These are phyloP conservation scores for Venturia asperata DNA, from an alignment of 2,329 filamentous ascomycete species.

Conservation along the genomic window DNA sequence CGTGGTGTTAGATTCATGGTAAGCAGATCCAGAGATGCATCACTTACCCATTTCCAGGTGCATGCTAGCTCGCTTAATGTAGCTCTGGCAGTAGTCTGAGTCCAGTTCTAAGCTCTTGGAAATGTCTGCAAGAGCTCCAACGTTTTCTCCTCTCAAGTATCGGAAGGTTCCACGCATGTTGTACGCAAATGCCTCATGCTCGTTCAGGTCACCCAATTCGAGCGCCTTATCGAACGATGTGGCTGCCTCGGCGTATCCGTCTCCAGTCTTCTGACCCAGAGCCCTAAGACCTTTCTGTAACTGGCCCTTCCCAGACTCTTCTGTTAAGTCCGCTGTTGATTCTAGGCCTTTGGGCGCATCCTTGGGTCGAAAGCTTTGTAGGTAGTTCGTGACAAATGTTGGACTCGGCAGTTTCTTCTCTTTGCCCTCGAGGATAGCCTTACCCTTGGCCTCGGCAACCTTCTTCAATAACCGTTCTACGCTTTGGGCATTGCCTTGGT, in stretches of 20 bases:
- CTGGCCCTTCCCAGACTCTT: slow-evolving; percentile 76
- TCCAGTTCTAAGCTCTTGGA: slow-evolving; percentile 91
- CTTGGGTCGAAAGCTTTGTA: slow-evolving; percentile 92
- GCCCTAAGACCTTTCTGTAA: slow-evolving; percentile 75
- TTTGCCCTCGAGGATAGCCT: slow-evolving; percentile 75
- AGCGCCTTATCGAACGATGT: slow-evolving; percentile 81
- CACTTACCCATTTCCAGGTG: slow-evolving; percentile 77
- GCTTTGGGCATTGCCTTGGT: slow-evolving; percentile 76
- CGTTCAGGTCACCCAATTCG: slow-evolving; percentile 69
- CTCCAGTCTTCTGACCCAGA: slow-evolving; percentile 77
- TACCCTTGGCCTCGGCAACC: slow-evolving; percentile 90
- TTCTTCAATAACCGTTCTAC: slow-evolving; percentile 94
- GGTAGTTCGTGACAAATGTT: slow-evolving; percentile 96
- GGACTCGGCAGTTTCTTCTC: slow-evolving; percentile 85
- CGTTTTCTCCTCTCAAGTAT: slow-evolving; percentile 83
- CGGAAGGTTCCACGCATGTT: slow-evolving; percentile 96
- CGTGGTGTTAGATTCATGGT: slow-evolving; percentile 28
- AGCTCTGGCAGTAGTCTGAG: slow-evolving; percentile 83
- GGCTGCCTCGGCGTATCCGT: slow-evolving; percentile 85
- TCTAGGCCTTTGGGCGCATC: slow-evolving; percentile 74
- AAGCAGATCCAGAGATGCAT: slow-evolving; percentile 1
- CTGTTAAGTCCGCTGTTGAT: slow-evolving; percentile 67
- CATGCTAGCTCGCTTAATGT: slow-evolving; percentile 98
- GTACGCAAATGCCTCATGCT: slow-evolving; percentile 84
- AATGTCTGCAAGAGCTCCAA: slow-evolving; percentile 73